These are phyloP conservation scores for Platanthera guangdongensis DNA, from an alignment of 106 monocot species.

Conservation along the genomic window DNA sequence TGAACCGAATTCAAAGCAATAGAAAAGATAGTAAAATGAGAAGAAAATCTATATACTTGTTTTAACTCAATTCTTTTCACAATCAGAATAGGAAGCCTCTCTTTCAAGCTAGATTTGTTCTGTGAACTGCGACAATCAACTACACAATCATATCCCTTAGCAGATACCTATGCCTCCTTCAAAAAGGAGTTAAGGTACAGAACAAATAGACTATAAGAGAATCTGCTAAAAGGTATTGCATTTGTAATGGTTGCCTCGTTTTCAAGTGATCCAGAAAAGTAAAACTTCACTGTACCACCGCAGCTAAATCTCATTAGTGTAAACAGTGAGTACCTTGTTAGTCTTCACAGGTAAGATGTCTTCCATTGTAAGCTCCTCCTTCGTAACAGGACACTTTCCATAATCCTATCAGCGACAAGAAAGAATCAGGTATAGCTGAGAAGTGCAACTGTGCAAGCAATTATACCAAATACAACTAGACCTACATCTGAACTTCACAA, in stretches of 20 bases:
- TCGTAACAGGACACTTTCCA: conserved; percentile 91
- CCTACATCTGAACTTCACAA: not conserved
- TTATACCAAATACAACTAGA: not conserved
- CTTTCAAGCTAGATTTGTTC: not conserved
- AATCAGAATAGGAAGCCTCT: not conserved
- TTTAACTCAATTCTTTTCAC: not conserved
- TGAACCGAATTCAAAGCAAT: not conserved
- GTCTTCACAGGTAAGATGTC: conserved; percentile 47
- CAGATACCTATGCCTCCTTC: not conserved
- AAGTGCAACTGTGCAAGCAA: not conserved
- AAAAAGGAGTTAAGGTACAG: not conserved
- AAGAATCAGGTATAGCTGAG: conserved; percentile 1
- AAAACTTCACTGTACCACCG: not conserved
- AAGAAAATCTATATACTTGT: not conserved
- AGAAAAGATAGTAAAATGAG: not conserved
- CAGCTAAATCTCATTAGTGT: not conserved
- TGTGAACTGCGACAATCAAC: not conserved
- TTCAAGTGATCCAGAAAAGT: not conserved
- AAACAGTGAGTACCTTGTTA: conserved; percentile 14
- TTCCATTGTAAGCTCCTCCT: conserved; percentile 74
- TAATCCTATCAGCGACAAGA: conserved; percentile 39
- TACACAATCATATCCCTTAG: not conserved
- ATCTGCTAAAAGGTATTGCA: not conserved
- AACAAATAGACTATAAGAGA: not conserved
- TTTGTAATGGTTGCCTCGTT: not conserved